Base-by-base conservation (phyloP, 108 stramenopile species). In the Nitzschia sp. region DNA sequence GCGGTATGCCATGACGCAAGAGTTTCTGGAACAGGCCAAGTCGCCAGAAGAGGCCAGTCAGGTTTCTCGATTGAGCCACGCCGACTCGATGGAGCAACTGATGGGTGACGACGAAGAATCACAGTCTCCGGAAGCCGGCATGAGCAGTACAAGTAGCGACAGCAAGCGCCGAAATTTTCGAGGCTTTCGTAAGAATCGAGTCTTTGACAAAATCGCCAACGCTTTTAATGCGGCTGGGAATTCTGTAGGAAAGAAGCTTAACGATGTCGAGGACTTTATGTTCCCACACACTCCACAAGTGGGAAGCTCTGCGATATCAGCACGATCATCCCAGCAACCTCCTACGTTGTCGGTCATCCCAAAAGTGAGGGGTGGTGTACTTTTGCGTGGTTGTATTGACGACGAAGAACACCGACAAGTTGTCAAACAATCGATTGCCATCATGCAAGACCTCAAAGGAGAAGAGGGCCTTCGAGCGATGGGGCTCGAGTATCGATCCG, bases 401-500 rank as follows among this genome's bases (percentile, higher is more conserved):
- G 63, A 64, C 17, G 63, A 72, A 8, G 82, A 79, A 47, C 78
- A 82, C 45, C 33, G 57, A 34, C 41, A 55, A 32, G 36, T 53
- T 4, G 48, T 61, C 17, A 27, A 54, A 41, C 35, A 72, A 30
- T 31, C 45, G 23, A 34, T 78, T 2, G 65, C 71, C n/a, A 30
- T 48, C 0, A 29, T 76, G 16, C 19, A 38, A 19, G 28, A 52
- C 16, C 45, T 85, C 41, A 28, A 72, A 13, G 90, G 90, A 58
- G 61, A 69, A 44, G 84, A 83, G 22, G 87, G 84, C 4, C 53
- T 92, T 45, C 28, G 17, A 41, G 82, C 80, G 4, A 13, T 75
- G 21, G 90, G 87, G 30, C 81, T 92, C 32, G 82, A 86, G 52
- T 88, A 78, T 33, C 71, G 84, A 50, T 54, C 80, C 16, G 79